A percentile compares a stretch with the other conserved stretches of the same genome.
Evolutionary conservation across 2,329 filamentous ascomycete species (phyloP).

Genomic region (Bipolaris sorokiniana): DNA sequence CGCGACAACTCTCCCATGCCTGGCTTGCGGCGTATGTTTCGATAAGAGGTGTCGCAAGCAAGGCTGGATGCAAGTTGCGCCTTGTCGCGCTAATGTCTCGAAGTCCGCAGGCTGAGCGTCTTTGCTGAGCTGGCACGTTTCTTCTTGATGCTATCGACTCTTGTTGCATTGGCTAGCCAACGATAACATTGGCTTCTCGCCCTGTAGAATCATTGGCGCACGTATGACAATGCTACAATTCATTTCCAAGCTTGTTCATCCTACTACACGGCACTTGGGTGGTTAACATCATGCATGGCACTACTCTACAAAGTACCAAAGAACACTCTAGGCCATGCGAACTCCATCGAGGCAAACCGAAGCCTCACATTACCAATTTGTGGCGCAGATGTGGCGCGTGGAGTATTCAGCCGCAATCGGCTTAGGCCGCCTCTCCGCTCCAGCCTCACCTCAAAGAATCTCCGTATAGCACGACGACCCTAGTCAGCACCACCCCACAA

Average conservation of each 20-base stretch:
- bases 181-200: not conserved
- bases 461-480: slow-evolving; percentile 14
- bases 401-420: slow-evolving; percentile 7
- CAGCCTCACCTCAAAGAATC: slow-evolving; percentile 31
- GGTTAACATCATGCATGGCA: not conserved
- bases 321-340: not conserved
- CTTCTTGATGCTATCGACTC: not conserved
- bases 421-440: slow-evolving; percentile 15
- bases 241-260: not conserved
- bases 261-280: not conserved
- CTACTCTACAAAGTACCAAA: not conserved
- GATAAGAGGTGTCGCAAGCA: slow-evolving; percentile 1
- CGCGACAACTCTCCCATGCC: not conserved
- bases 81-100: slow-evolving; percentile 20
- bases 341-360: not conserved
- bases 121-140: not conserved
- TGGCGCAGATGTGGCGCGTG: slow-evolving; percentile 19
- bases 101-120: slow-evolving; percentile 9
- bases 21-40: not conserved
- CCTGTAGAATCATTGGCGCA: not conserved
- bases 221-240: not conserved
- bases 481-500: slow-evolving; percentile 25
- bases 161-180: not conserved
- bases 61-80: slow-evolving; percentile 14
- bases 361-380: slow-evolving; percentile 4